Conservation (phyloP, 2,329 filamentous ascomycete genomes). For the Ambrosiella cleistominuta region DNA sequence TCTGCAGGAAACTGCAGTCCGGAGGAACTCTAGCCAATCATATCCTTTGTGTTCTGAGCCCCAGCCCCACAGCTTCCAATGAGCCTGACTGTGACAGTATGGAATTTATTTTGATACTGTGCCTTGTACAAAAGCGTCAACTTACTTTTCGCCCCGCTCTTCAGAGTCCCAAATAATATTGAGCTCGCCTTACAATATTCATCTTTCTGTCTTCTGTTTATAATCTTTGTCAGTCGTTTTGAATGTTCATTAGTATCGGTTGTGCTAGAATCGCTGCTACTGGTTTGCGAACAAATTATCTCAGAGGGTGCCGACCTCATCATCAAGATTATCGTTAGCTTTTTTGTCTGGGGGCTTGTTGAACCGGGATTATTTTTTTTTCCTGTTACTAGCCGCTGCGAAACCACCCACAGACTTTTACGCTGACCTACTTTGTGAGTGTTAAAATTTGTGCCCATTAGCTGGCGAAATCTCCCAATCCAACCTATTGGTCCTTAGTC, state of each 20-base stretch:
- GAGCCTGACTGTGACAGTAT: neutral
- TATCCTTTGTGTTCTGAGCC: neutral
- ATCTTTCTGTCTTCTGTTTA: neutral
- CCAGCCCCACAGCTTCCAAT: neutral
- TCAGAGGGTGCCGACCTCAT: too few relatives aligned
- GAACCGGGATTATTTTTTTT: neutral
- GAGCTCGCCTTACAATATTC: neutral
- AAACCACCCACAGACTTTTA: neutral
- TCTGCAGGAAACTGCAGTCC: neutral
- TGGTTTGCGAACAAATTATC: too few relatives aligned
- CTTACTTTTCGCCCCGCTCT: slow-evolving; percentile 1
- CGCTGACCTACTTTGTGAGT: neutral
- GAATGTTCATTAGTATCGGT: neutral
- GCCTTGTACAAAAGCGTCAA: neutral
- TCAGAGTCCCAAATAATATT: neutral
- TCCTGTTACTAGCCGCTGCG: neutral
- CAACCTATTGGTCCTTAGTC: neutral
- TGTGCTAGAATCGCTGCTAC: neutral
- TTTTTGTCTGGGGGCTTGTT: neutral
- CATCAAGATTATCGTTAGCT: too few relatives aligned
- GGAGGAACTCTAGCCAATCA: neutral
- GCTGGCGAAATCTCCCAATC: too few relatives aligned
- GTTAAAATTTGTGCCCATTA: neutral
- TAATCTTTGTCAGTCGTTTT: neutral
- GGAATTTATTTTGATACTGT: neutral